Percentiles rank a stretch among this genome's conserved stretches.
Conservation (phyloP, 2,329 filamentous ascomycete genomes). For the Aureobasidium subglaciale region DNA sequence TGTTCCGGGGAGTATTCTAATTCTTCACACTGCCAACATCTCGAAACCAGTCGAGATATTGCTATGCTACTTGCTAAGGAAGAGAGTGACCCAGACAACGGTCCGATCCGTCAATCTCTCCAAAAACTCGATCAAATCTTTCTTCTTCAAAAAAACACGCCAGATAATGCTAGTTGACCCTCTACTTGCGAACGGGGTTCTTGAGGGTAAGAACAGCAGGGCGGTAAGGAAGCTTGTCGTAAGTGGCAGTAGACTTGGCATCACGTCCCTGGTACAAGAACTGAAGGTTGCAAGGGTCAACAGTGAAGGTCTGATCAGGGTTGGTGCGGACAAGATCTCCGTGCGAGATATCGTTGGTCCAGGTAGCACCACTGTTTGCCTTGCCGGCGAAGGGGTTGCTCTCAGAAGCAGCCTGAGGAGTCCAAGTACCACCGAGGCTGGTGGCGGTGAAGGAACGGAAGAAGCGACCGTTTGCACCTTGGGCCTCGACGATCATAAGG, state of each 20-base stretch:
- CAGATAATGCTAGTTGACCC: neutral
- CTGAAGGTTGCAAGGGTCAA: slow-evolving; percentile 59
- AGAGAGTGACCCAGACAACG: neutral
- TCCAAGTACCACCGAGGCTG: slow-evolving; percentile 52
- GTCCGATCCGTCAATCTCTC: slow-evolving; percentile 2
- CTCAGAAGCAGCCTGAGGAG: slow-evolving; percentile 49
- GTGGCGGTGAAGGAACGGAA: slow-evolving; percentile 61
- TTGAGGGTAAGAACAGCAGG: slow-evolving; percentile 49
- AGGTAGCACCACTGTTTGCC: slow-evolving; percentile 56
- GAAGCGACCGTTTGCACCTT: slow-evolving; percentile 52
- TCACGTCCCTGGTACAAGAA: slow-evolving; percentile 55
- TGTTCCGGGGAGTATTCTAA: too few relatives aligned
- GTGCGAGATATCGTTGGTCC: slow-evolving; percentile 62
- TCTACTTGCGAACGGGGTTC: slow-evolving; percentile 6
- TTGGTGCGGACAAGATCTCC: slow-evolving; percentile 53
- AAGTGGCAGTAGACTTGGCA: slow-evolving; percentile 37
- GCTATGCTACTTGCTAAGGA: too few relatives aligned
- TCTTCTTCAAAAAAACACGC: neutral
- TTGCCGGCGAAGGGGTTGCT: slow-evolving; percentile 58
- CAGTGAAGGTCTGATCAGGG: slow-evolving; percentile 54
- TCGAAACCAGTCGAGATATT: too few relatives aligned
- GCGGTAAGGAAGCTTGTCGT: slow-evolving; percentile 47
- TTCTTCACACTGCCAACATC: too few relatives aligned
- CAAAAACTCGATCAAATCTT: neutral
- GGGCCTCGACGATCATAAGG: slow-evolving; percentile 62